phyloP scores from a whole-genome alignment of 805 yeast genomes.

The Candida orba region DNA sequence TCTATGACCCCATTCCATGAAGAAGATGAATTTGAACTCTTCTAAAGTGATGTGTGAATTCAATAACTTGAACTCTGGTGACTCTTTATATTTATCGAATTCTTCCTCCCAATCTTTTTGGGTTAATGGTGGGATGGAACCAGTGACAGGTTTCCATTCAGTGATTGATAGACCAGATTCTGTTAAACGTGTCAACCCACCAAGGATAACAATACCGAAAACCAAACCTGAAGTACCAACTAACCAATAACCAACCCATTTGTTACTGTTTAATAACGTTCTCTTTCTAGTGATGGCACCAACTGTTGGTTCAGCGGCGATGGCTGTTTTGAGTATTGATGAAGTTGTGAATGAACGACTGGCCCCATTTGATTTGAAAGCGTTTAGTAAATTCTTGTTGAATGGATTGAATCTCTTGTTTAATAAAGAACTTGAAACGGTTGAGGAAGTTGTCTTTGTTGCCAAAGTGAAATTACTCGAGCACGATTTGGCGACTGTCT shows the following conservation, averaged over 20 bases:
- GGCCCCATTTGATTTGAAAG: slow-evolving; percentile 2
- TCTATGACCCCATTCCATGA: slow-evolving; percentile 98
- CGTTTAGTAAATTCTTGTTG: neutral
- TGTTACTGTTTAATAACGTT: slow-evolving; percentile 27
- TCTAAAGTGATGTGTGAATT: slow-evolving; percentile 85
- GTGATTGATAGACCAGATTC: slow-evolving; percentile 95
- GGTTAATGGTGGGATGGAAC: slow-evolving; percentile 80
- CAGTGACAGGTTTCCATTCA: slow-evolving; percentile 98
- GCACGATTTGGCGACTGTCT: slow-evolving; percentile 20
- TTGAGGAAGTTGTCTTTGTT: neutral
- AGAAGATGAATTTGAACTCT: slow-evolving; percentile 90
- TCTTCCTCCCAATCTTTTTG: slow-evolving; percentile 82
- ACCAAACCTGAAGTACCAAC: slow-evolving; percentile 82
- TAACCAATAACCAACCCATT: slow-evolving; percentile 78
- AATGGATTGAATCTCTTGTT: neutral
- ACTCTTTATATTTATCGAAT: slow-evolving; percentile 68
- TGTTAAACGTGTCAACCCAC: slow-evolving; percentile 91
- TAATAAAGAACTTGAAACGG: neutral
- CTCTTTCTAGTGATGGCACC: slow-evolving; percentile 10
- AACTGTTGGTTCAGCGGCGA: neutral
- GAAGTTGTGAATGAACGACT: slow-evolving; percentile 9
- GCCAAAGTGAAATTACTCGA: slow-evolving; percentile 15
- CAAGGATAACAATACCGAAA: slow-evolving; percentile 92
- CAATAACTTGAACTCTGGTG: slow-evolving; percentile 87
- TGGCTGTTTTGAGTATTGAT: slow-evolving; percentile 2